These are phyloP conservation scores for Russula brevipes DNA, from an alignment of 768 basidiomycete species.

Conservation along the genomic window DNA sequence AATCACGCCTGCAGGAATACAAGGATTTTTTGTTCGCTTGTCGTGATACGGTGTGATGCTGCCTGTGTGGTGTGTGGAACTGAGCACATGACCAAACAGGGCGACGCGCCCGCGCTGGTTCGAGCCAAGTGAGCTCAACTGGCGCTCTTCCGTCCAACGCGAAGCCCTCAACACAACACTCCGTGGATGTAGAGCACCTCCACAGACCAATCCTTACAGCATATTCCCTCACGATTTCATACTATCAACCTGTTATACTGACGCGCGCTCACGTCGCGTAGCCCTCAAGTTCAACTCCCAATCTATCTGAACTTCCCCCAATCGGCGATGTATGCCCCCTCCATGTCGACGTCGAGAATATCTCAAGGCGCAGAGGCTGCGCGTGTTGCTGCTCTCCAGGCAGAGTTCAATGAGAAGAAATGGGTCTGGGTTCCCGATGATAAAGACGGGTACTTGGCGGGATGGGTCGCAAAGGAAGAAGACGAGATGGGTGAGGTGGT, in stretches of 20 bases:
- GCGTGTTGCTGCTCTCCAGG: constrained; percentile 81
- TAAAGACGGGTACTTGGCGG: constrained; percentile 87
- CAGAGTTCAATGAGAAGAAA: constrained; percentile 96
- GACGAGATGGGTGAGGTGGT: constrained; percentile 79
- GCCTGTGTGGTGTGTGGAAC: not conserved
- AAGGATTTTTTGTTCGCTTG: not conserved
- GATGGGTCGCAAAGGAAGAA: constrained; percentile 87
- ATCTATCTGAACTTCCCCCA: not conserved
- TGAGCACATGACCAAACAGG: constrained; percentile 2
- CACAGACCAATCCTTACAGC: not conserved
- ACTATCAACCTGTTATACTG: not conserved
- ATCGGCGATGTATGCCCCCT: not conserved
- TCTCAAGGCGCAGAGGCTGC: constrained; percentile 60
- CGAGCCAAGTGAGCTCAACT: constrained; percentile 12
- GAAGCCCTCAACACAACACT: not conserved
- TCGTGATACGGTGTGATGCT: not conserved
- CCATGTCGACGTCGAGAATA: constrained; percentile 35
- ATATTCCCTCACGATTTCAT: not conserved
- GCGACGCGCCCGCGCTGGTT: constrained; percentile 1
- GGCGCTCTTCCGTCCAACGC: not conserved
- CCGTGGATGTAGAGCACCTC: constrained; percentile 13
- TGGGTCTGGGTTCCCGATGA: constrained; percentile 98
- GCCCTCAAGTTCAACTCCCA: not conserved
- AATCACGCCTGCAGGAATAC: not conserved
- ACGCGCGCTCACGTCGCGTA: constrained; percentile 4